These are phyloP conservation scores for Microcyclosporella mali DNA, from an alignment of 2,329 filamentous ascomycete species.

Conservation along the genomic window DNA sequence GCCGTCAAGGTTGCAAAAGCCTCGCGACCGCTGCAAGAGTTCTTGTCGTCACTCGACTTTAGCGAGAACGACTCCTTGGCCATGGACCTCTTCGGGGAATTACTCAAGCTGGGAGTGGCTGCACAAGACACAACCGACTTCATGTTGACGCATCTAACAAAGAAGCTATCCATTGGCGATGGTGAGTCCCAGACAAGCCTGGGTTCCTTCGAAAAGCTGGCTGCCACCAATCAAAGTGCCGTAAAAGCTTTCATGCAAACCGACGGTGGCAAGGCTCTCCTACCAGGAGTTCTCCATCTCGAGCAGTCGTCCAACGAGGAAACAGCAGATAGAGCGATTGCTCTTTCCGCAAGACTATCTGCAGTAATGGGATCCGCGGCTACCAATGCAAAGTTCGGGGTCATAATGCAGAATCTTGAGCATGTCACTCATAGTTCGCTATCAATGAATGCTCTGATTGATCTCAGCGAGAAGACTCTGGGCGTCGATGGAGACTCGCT, in stretches of 20 bases:
- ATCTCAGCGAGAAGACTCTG: conserved; percentile 47
- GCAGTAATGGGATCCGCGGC: conserved; percentile 17
- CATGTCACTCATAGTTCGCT: conserved; percentile 38
- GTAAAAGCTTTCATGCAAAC: conserved; percentile 42
- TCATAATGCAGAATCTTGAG: conserved; percentile 48
- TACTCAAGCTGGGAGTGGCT: conserved; percentile 24
- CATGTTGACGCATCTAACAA: conserved; percentile 34
- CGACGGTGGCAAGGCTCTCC: conserved; percentile 44
- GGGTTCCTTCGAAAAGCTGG: conserved; percentile 34
- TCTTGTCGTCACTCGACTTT: conserved; percentile 7
- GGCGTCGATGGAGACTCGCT: conserved; percentile 24
- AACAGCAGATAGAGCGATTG: conserved; percentile 40
- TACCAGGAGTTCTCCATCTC: conserved; percentile 48
- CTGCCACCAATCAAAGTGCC: conserved; percentile 32
- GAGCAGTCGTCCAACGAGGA: conserved; percentile 49
- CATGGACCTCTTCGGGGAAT: conserved; percentile 13
- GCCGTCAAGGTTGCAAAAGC: conserved; percentile 32
- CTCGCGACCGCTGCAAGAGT: conserved; percentile 17
- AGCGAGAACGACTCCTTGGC: neutral
- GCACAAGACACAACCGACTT: conserved; percentile 33
- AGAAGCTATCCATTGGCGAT: conserved; percentile 34
- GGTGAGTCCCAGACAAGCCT: conserved; percentile 7
- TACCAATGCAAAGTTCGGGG: conserved; percentile 35
- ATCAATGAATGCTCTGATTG: conserved; percentile 52
- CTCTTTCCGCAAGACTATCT: conserved; percentile 25